These are phyloP conservation scores for Naegleria lovaniensis DNA, from an alignment of 208 protist species.

Conservation along the genomic window DNA sequence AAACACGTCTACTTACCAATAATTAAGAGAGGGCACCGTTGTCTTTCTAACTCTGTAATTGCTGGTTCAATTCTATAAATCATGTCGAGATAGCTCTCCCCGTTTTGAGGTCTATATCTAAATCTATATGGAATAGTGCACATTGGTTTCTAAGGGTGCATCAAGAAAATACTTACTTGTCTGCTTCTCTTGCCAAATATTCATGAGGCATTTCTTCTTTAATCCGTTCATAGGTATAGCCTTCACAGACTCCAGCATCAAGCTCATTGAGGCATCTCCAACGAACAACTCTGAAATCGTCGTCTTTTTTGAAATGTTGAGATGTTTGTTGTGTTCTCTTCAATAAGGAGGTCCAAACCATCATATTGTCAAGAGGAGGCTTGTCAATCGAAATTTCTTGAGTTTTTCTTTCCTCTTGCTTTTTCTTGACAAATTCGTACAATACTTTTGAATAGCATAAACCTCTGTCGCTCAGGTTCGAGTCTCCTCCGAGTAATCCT, in stretches of 20 bases:
- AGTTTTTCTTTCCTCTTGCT: neutral
- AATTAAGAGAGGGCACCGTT: neutral
- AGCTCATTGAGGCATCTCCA: constrained; percentile 12
- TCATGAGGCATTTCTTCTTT: constrained; percentile 7
- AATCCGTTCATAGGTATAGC: constrained; percentile 6
- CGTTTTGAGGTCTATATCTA: constrained; percentile 3
- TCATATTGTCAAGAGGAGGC: neutral
- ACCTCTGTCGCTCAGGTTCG: neutral
- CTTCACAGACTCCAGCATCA: constrained; percentile 16
- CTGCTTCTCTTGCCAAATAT: neutral
- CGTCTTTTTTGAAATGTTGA: neutral
- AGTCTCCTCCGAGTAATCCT: constrained; percentile 2
- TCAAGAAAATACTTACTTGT: neutral
- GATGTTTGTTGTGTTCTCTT: constrained; percentile 19
- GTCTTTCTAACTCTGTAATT: constrained; percentile 9
- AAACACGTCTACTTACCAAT: neutral
- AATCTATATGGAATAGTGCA: neutral
- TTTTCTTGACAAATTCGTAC: neutral
- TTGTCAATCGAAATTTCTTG: neutral
- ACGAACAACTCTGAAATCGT: neutral
- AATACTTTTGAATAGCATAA: neutral
- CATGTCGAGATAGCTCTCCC: constrained; percentile 21
- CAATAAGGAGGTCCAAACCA: neutral
- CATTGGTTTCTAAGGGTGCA: too few relatives aligned
- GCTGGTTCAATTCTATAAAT: constrained; percentile 24